phyloP scores from a whole-genome alignment of 163 green algal genomes.

The Chloroidium sp. region DNA sequence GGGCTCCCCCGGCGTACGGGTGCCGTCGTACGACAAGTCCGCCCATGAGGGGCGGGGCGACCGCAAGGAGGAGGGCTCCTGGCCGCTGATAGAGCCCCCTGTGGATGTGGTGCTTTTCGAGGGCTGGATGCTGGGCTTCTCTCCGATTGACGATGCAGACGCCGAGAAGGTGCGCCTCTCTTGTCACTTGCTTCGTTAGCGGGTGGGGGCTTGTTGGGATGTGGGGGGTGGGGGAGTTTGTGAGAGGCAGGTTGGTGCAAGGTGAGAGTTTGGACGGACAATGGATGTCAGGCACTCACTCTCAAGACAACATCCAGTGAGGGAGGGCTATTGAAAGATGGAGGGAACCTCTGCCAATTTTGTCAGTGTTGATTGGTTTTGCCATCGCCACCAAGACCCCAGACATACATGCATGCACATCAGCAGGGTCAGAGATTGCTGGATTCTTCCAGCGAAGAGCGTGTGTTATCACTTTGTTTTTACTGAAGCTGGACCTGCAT shows the following conservation, averaged over 20 bases:
- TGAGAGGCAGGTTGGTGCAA: not conserved
- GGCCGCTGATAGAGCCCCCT: conserved; percentile 50
- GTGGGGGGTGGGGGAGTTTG: not conserved
- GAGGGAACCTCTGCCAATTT: no score
- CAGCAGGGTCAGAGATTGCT: no score
- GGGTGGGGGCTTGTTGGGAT: not conserved
- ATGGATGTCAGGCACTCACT: not conserved
- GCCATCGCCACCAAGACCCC: no score
- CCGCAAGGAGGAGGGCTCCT: conserved; percentile 39
- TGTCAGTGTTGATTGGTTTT: no score
- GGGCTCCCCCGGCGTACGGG: conserved; percentile 9
- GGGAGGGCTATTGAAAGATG: no score
- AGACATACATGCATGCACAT: no score
- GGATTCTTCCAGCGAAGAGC: no score
- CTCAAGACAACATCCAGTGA: no score
- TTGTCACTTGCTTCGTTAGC: not conserved
- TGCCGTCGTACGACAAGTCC: conserved; percentile 90
- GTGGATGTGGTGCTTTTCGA: conserved; percentile 92
- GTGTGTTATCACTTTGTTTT: no score
- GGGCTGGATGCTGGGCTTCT: conserved; percentile 96
- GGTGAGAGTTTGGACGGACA: not conserved
- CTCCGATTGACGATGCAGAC: conserved; percentile 23
- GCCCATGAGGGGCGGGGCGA: conserved; percentile 50
- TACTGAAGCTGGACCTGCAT: no score
- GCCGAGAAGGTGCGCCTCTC: not conserved